Evolutionary conservation across 2,329 filamentous ascomycete genomes (phyloP).

Genomic region (Rhynchosporium agropyri): DNA sequence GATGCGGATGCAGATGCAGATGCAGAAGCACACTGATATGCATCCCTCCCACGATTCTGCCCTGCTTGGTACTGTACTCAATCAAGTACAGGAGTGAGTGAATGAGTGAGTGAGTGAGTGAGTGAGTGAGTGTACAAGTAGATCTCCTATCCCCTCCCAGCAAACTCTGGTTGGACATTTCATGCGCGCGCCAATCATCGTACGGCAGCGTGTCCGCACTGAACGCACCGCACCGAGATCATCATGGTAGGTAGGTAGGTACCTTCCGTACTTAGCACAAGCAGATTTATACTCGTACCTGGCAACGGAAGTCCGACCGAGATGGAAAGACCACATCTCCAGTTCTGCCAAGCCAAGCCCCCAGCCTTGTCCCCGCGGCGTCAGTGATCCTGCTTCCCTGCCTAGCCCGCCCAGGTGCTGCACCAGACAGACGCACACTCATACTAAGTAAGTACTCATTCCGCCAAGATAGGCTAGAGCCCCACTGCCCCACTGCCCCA

Average conservation of each 20-base stretch:
- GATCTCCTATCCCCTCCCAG: background rate
- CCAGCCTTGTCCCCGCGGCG: conserved; percentile 11
- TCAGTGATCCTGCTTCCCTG: background rate
- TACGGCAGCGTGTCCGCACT: background rate
- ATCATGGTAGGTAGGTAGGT: too few species aligned
- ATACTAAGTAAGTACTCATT: background rate
- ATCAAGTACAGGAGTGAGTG: background rate
- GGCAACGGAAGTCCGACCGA: conserved; percentile 1
- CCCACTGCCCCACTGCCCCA: background rate
- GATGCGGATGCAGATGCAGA: background rate
- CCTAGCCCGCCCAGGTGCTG: background rate
- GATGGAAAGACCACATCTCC: background rate
- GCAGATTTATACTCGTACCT: too few species aligned
- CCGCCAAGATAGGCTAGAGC: background rate
- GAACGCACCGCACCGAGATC: too few species aligned
- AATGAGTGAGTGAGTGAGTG: too few species aligned
- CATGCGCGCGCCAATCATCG: conserved; percentile 12
- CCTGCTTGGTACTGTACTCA: background rate
- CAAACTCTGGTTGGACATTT: background rate
- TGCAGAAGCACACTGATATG: background rate
- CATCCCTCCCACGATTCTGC: background rate
- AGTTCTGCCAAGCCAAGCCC: too few species aligned
- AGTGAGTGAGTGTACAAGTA: too few species aligned
- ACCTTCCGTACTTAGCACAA: too few species aligned
- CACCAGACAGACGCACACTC: too few species aligned